These are phyloP conservation scores for Grosmannia serpens DNA, from an alignment of 2,329 filamentous ascomycete genomes.

Conservation along the genomic window DNA sequence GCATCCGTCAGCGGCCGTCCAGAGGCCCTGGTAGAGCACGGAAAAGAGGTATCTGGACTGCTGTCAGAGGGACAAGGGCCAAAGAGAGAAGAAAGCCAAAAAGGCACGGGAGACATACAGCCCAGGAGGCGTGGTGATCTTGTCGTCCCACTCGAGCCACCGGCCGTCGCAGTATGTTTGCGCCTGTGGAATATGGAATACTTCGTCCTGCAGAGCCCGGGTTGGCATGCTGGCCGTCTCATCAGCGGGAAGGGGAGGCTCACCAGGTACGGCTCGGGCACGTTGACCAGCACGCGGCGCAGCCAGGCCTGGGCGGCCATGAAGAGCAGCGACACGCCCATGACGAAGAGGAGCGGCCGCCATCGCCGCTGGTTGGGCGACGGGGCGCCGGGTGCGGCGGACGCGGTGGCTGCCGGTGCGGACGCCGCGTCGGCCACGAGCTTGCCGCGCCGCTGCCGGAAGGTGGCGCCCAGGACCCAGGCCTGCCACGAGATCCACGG, in stretches of 20 bases:
- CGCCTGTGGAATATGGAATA: conserved; percentile 85
- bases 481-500: conserved; percentile 11
- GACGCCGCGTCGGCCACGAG: not conserved
- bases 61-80: not conserved
- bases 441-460: conserved; percentile 10
- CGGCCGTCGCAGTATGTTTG: conserved; percentile 71
- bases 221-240: not conserved
- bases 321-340: conserved; percentile 14
- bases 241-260: conserved; percentile 4
- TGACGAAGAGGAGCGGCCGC: conserved; percentile 8
- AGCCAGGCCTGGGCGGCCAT: conserved; percentile 26
- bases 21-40: conserved; percentile 4
- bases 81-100: not conserved
- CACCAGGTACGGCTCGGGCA: conserved; percentile 45
- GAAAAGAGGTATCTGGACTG: conserved; percentile 9
- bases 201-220: conserved; percentile 53
- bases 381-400: not conserved
- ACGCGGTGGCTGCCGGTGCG: not conserved
- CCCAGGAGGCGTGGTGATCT: conserved; percentile 92
- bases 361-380: not conserved
- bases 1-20: conserved; percentile 8
- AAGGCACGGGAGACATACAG: conserved; percentile 39
- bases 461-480: conserved; percentile 10
- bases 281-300: conserved; percentile 23
- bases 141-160: conserved; percentile 80